Conservation (phyloP, 2,329 filamentous ascomycete genomes). For the Scortechinia acanthostroma region DNA sequence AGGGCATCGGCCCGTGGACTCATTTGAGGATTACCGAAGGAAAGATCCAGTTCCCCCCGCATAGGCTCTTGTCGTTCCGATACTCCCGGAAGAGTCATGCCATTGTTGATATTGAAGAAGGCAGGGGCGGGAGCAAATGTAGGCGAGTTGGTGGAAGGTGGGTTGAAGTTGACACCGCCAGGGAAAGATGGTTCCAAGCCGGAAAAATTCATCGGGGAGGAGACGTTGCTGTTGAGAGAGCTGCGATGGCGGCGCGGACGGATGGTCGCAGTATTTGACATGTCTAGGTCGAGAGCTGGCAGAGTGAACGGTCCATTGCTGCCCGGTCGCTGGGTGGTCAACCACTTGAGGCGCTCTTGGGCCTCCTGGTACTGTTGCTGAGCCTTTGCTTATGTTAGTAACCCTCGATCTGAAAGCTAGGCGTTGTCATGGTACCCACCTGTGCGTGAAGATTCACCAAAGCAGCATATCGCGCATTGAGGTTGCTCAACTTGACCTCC, state of each 20-base stretch:
- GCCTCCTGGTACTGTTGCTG: conserved; percentile 33
- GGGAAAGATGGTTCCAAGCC: conserved; percentile 26
- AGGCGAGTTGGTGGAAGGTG: conserved; percentile 38
- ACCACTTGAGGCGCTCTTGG: conserved; percentile 32
- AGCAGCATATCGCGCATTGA: conserved; percentile 30
- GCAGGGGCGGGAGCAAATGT: conserved; percentile 37
- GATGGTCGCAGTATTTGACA: conserved; percentile 25
- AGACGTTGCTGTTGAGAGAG: conserved; percentile 34
- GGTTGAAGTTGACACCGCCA: conserved; percentile 33
- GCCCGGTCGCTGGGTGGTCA: conserved; percentile 23
- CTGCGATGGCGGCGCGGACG: conserved; percentile 33
- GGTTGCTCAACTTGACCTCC: conserved; percentile 29
- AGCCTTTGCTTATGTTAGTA: conserved; percentile 12
- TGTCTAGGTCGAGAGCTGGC: conserved; percentile 27
- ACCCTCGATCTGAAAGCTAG: conserved; percentile 4
- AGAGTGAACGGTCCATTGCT: conserved; percentile 26
- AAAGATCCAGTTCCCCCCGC: conserved; percentile 41
- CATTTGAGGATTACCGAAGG: conserved; percentile 53
- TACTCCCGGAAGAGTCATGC: conserved; percentile 43
- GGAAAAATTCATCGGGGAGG: conserved; percentile 30
- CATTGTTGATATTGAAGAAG: conserved; percentile 57
- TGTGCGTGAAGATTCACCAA: conserved; percentile 28
- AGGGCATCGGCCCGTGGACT: conserved; percentile 54
- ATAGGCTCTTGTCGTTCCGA: conserved; percentile 26
- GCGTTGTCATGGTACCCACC: conserved; percentile 1